Percentiles rank a stretch among this genome's conserved stretches.
These are phyloP conservation scores for Podila verticillata DNA, from an alignment of 192 early-diverging fungal genomes.

Conservation along the genomic window DNA sequence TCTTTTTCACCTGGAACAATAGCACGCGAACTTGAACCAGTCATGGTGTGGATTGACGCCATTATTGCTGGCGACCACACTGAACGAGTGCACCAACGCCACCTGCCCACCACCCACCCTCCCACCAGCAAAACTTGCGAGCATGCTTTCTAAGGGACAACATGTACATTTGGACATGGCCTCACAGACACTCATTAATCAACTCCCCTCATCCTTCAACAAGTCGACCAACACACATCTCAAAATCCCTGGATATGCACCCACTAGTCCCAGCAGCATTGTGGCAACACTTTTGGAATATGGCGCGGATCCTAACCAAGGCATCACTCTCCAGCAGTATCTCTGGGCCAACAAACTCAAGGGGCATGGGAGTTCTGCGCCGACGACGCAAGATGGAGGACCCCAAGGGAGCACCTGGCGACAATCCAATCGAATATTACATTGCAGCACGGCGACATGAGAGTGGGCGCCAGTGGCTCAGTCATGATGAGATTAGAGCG, in stretches of 20 bases:
- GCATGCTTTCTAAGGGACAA: slow-evolving; percentile 39
- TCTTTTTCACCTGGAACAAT: neutral
- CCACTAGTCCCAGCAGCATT: slow-evolving; percentile 50
- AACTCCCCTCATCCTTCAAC: slow-evolving; percentile 31
- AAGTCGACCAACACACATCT: slow-evolving; percentile 36
- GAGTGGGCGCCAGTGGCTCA: slow-evolving; percentile 48
- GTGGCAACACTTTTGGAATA: slow-evolving; percentile 47
- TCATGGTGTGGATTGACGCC: slow-evolving; percentile 56
- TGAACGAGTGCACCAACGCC: slow-evolving; percentile 49
- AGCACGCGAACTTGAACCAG: slow-evolving; percentile 55
- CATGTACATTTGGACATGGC: slow-evolving; percentile 36
- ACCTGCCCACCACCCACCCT: slow-evolving; percentile 48
- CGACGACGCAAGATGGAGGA: slow-evolving; percentile 30
- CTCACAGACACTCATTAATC: slow-evolving; percentile 31
- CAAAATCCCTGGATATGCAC: slow-evolving; percentile 34
- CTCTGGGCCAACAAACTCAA: slow-evolving; percentile 52
- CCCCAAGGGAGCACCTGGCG: slow-evolving; percentile 2
- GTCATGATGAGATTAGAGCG: slow-evolving; percentile 44
- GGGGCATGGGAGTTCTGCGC: slow-evolving; percentile 40
- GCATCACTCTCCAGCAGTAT: slow-evolving; percentile 53
- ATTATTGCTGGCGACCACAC: slow-evolving; percentile 33
- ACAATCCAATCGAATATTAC: slow-evolving; percentile 43
- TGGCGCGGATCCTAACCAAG: slow-evolving; percentile 52
- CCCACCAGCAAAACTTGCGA: slow-evolving; percentile 41
- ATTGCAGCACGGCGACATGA: slow-evolving; percentile 41